Base-by-base conservation (phyloP, 306 rosid species). In the Phaseolus lunatus region DNA sequence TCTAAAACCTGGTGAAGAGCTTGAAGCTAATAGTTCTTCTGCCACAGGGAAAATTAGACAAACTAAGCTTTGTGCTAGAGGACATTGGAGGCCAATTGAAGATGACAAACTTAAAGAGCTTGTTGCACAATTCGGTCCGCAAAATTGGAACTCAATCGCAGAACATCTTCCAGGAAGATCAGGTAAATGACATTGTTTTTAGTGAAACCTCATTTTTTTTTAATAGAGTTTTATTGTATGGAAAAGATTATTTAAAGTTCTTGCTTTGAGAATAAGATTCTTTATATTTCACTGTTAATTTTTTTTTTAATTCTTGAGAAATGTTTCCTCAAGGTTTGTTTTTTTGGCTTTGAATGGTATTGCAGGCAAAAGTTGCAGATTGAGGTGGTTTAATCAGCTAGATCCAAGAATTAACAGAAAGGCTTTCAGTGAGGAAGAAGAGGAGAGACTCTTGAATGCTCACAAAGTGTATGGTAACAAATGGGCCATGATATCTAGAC, bases 311-410 rank as follows among this genome's bases (percentile, higher is more conserved):
- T 3, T 39, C 37, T 4, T 13, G 23, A 7, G 22, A 11, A 24
- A 23, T 53, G 67, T 59, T 22, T 39, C 20, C 67, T 27, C 31
- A 1, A 16, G 37, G 4, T 64, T 64, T n/a, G 41, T 13, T 24
- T 10, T 57, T 41, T 0, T 16, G 47, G 68, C 31, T 9, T 24
- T 35, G 5, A 5, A 13, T 13, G 26, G 27, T 7, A 9, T 52
- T 85, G 76, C 64, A 93, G 98, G 95, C 0, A 91, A 93, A 75
- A 93, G 98, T 72, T 93, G 98, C 78, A 88, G 98, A 87, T 75
- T 91, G 75, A 93, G 98, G 77, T 93, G 98, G 98, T 87, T 85
- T 78, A 93, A 93, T 58, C 98, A 93, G 63, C 88, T 93, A 39
- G 92, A 93, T 81, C 98, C 98, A 19, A 83, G 81, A 76, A 89